Percentiles rank a stretch among this genome's conserved stretches.
Conservation (phyloP, 208 protist genomes). For the Balamuthia mandrillaris region DNA sequence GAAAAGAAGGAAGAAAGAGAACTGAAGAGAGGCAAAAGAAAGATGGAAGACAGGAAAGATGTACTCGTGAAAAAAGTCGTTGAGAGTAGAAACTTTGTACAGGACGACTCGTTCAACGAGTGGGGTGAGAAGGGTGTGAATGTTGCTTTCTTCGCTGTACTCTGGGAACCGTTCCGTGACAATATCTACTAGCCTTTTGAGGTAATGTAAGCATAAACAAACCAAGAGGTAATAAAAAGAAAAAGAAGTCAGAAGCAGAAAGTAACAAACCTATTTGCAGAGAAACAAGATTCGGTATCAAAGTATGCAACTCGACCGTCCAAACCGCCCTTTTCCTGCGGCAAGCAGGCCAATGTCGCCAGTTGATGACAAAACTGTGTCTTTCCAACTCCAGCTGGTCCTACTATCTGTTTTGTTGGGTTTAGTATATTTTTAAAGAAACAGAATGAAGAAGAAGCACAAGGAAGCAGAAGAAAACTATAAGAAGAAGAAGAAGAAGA, state of each 20-base stretch:
- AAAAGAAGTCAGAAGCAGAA: background rate
- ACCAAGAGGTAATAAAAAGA: background rate
- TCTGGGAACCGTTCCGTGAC: background rate
- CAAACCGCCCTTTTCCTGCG: conserved; percentile 9
- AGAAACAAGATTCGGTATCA: conserved; percentile 23
- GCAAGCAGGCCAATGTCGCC: conserved; percentile 1
- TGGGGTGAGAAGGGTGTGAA: background rate
- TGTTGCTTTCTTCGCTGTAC: background rate
- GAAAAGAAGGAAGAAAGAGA: background rate
- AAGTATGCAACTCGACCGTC: conserved; percentile 6
- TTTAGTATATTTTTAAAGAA: background rate
- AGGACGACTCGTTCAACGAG: conserved; percentile 7
- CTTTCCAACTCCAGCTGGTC: conserved; percentile 25
- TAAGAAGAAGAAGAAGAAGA: too few species aligned
- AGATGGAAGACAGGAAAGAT: background rate
- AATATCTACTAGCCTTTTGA: conserved; percentile 12
- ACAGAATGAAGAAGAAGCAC: background rate
- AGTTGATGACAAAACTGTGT: conserved; percentile 40
- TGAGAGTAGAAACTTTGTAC: background rate
- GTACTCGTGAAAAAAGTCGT: background rate
- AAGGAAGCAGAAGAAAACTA: too few species aligned
- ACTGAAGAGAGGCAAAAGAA: background rate
- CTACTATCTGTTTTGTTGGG: background rate
- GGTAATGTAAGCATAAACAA: background rate
- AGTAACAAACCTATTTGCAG: background rate